A percentile compares a stretch with the other conserved stretches of the same genome.
Evolutionary conservation across 257 asterid species (phyloP).

Genomic region (Solanum medicagineum): DNA sequence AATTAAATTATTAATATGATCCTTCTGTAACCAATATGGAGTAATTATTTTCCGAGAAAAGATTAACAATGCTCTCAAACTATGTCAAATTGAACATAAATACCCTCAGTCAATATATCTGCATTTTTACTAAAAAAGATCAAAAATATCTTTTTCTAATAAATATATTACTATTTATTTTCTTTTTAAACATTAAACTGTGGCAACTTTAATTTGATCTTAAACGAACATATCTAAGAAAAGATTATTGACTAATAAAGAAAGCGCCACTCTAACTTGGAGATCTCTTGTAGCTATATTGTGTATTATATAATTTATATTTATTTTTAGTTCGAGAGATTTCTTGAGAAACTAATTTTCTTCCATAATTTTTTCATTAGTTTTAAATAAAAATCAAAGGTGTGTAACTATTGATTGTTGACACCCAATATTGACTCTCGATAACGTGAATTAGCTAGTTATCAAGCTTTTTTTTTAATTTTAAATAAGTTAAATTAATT

Average conservation of each 20-base stretch:
- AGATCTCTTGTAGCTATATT: background rate
- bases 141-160: background rate
- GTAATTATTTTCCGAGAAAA: background rate
- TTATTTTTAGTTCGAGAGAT: background rate
- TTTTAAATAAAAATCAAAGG: background rate
- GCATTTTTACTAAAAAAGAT: too few species aligned
- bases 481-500: too few species aligned
- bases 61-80: too few species aligned
- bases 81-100: background rate
- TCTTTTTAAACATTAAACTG: background rate
- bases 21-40: background rate
- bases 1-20: background rate
- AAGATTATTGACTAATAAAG: background rate
- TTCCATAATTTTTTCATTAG: background rate
- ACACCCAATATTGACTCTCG: too few species aligned
- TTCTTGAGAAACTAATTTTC: background rate
- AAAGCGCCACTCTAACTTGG: background rate
- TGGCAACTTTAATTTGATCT: background rate
- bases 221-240: background rate
- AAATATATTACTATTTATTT: too few species aligned
- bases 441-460: too few species aligned
- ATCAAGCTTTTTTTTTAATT: too few species aligned
- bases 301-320: background rate
- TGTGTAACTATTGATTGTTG: background rate
- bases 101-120: background rate